A percentile compares a stretch with the other conserved stretches of the same genome.
These are phyloP conservation scores for Mucor indicus DNA, from an alignment of 371 early-diverging fungal species.

Conservation along the genomic window DNA sequence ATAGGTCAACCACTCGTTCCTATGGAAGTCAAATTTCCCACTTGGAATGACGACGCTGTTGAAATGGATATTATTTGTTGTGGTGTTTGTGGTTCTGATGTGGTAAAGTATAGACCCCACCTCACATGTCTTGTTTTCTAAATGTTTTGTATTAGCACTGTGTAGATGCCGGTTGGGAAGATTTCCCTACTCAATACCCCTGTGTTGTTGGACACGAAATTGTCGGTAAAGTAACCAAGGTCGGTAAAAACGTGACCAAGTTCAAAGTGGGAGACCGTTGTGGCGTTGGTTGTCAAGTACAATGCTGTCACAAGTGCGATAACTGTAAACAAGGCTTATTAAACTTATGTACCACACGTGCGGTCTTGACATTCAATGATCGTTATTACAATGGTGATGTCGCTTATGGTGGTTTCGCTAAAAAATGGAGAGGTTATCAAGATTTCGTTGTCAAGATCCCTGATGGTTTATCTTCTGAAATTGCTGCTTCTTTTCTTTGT, in stretches of 20 bases:
- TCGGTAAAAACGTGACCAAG: conserved; percentile 41
- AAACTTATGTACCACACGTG: conserved; percentile 35
- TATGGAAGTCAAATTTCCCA: conserved; percentile 14
- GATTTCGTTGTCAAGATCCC: conserved; percentile 67
- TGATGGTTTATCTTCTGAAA: conserved; percentile 41
- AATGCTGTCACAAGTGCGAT: conserved; percentile 27
- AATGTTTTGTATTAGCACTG: too few species aligned
- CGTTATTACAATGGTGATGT: conserved; percentile 52
- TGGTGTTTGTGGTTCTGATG: conserved; percentile 52
- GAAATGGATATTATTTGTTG: conserved; percentile 51
- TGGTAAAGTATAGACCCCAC: too few species aligned
- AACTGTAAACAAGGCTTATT: conserved; percentile 14
- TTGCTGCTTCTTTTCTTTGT: conserved; percentile 53
- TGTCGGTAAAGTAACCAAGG: conserved; percentile 36
- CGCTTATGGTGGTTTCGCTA: conserved; percentile 68
- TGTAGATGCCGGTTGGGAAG: conserved; percentile 57
- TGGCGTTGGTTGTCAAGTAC: conserved; percentile 61
- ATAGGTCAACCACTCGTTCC: too few species aligned
- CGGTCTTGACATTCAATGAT: conserved; percentile 60
- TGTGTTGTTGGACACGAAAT: conserved; percentile 58
- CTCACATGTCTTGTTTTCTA: too few species aligned
- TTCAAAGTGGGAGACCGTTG: conserved; percentile 61
- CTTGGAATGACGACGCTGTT: conserved; percentile 45
- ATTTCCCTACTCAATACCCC: conserved; percentile 48
- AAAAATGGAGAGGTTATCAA: conserved; percentile 32